Conservation (phyloP, 805 yeast genomes). For the Zygosaccharomyces bailii region DNA sequence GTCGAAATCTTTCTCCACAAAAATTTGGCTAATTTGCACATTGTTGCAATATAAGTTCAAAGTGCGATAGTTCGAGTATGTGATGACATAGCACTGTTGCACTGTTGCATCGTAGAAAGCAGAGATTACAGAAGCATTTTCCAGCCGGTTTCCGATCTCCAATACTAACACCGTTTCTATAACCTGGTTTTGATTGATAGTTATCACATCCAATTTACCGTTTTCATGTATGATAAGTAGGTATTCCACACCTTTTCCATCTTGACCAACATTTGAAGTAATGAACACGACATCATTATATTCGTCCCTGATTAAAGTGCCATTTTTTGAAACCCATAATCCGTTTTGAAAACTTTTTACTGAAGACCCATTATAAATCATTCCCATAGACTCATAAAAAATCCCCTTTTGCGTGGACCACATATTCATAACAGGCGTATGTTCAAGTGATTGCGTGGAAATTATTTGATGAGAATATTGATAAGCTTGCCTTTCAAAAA, state of each 20-base stretch:
- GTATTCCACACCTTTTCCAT: not conserved
- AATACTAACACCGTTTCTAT: not conserved
- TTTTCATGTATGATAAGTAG: conserved; percentile 1
- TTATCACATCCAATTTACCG: conserved; percentile 6
- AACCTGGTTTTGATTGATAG: not conserved
- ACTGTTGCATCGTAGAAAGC: conserved; percentile 4
- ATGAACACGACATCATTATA: conserved; percentile 3
- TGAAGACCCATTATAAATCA: conserved; percentile 5
- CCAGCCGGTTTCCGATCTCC: not conserved
- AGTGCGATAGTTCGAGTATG: conserved; percentile 3
- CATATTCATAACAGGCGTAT: conserved; percentile 7
- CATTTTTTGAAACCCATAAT: conserved; percentile 7
- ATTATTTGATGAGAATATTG: not conserved
- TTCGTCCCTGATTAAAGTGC: conserved; percentile 3
- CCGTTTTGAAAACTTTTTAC: conserved; percentile 2
- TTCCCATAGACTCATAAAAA: conserved; percentile 10
- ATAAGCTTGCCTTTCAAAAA: conserved; percentile 9
- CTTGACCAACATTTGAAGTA: not conserved
- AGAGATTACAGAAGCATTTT: conserved; percentile 6
- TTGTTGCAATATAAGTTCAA: conserved; percentile 5
- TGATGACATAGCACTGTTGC: conserved; percentile 1
- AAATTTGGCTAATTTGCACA: not conserved
- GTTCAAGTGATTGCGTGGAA: not conserved
- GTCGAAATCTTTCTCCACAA: conserved; percentile 4
- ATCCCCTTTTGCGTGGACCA: conserved; percentile 12